phyloP scores from a whole-genome alignment of 2,329 filamentous ascomycete genomes.

The Botrytis porri region DNA sequence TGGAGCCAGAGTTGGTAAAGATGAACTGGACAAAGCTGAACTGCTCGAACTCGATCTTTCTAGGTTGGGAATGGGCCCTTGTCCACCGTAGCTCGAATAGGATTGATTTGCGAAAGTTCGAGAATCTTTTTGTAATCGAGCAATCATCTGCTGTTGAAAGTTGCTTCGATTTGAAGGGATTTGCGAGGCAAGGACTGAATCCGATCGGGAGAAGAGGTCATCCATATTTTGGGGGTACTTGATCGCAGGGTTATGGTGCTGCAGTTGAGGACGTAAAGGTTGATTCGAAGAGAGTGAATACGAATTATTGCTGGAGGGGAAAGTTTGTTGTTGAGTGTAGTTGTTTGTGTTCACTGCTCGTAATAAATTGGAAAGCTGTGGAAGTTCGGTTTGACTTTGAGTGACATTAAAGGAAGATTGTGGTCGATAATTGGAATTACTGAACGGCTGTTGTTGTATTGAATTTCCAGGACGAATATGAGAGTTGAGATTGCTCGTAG shows the following conservation, averaged over 20 bases:
- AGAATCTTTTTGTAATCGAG: neutral
- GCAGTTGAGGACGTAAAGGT: neutral
- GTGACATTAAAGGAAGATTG: neutral
- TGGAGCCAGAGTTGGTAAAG: constrained; percentile 10
- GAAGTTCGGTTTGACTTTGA: constrained; percentile 6
- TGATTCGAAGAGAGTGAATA: constrained; percentile 17
- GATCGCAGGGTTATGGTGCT: neutral
- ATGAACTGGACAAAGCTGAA: neutral
- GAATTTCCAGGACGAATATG: neutral
- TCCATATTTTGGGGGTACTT: constrained; percentile 15
- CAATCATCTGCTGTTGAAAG: constrained; percentile 13
- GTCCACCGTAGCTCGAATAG: neutral
- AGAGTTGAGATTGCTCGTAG: constrained; percentile 11
- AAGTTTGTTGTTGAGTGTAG: neutral
- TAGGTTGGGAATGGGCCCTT: neutral
- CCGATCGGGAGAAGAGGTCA: constrained; percentile 12
- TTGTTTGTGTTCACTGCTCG: neutral
- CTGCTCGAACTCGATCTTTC: constrained; percentile 9
- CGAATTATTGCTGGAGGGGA: constrained; percentile 3
- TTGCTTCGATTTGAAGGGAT: constrained; percentile 12
- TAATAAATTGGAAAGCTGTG: constrained; percentile 8
- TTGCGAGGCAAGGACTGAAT: constrained; percentile 11
- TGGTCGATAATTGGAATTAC: neutral
- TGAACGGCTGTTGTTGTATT: neutral
- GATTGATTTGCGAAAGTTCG: neutral